Conservation (phyloP, 306 rosid species). For the Cucumis cinereus region DNA sequence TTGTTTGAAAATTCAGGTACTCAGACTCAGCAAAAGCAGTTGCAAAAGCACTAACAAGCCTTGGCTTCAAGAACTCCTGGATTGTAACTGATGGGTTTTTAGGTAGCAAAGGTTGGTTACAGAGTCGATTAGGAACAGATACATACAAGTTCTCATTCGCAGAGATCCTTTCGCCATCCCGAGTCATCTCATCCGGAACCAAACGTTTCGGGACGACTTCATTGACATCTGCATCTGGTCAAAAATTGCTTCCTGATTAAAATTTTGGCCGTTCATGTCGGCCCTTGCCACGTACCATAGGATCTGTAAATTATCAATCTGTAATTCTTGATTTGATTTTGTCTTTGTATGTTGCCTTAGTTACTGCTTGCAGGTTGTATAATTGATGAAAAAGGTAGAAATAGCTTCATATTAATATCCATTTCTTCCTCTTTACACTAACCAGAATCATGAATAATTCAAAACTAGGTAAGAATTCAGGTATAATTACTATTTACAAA, state of each 20-base stretch:
- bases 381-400: background rate
- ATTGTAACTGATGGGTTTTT: conserved; percentile 83
- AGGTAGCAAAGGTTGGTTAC: conserved; percentile 79
- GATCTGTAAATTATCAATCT: background rate
- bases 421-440: background rate
- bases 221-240: conserved; percentile 22
- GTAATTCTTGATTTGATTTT: background rate
- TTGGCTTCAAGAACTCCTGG: conserved; percentile 62
- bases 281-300: background rate
- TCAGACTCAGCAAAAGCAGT: conserved; percentile 69
- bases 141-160: conserved; percentile 61
- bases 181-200: conserved; percentile 42
- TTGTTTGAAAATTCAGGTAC: conserved; percentile 30
- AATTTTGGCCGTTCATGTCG: background rate
- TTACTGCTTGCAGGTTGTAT: background rate
- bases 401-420: background rate
- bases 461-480: background rate
- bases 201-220: conserved; percentile 55
- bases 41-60: conserved; percentile 54
- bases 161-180: conserved; percentile 80
- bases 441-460: background rate
- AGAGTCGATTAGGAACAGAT: conserved; percentile 82
- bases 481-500: background rate
- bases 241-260: conserved; percentile 65
- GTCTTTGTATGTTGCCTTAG: background rate